phyloP scores from a whole-genome alignment of 495 filamentous ascomycete species.

The Neurospora intermedia region DNA sequence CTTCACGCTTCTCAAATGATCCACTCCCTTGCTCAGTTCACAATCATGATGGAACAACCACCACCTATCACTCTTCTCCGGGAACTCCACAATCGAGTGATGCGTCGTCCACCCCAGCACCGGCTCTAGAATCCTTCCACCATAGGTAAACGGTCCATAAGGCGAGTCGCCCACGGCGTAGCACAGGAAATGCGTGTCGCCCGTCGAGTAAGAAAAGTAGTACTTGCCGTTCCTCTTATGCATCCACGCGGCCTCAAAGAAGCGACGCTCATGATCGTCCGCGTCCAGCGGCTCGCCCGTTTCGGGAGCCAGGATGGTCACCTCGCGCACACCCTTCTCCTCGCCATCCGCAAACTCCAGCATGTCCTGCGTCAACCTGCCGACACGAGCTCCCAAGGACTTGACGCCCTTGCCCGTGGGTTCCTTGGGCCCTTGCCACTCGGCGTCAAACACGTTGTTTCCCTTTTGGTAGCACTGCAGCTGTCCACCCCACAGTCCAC shows the following conservation, averaged over 20 bases:
- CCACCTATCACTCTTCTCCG: constrained; percentile 42
- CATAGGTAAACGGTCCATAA: constrained; percentile 59
- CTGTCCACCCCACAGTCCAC: constrained; percentile 64
- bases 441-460: constrained; percentile 37
- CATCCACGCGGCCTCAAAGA: constrained; percentile 73
- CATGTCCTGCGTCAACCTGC: constrained; percentile 54
- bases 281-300: constrained; percentile 46
- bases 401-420: constrained; percentile 35
- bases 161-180: constrained; percentile 53
- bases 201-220: constrained; percentile 69
- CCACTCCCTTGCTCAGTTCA: constrained; percentile 47
- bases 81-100: constrained; percentile 64
- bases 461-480: constrained; percentile 43
- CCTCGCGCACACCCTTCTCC: constrained; percentile 30
- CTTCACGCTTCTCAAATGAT: constrained; percentile 60
- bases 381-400: constrained; percentile 51
- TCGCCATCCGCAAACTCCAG: constrained; percentile 33
- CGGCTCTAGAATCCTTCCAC: constrained; percentile 59
- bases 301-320: constrained; percentile 47
- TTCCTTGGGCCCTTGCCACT: constrained; percentile 41
- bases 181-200: constrained; percentile 59
- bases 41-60: constrained; percentile 68
- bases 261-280: constrained; percentile 60
- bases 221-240: constrained; percentile 54
- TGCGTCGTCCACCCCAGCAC: constrained; percentile 72